These are phyloP conservation scores for Heritiera fomes DNA, from an alignment of 345 rosid genomes.

Conservation along the genomic window DNA sequence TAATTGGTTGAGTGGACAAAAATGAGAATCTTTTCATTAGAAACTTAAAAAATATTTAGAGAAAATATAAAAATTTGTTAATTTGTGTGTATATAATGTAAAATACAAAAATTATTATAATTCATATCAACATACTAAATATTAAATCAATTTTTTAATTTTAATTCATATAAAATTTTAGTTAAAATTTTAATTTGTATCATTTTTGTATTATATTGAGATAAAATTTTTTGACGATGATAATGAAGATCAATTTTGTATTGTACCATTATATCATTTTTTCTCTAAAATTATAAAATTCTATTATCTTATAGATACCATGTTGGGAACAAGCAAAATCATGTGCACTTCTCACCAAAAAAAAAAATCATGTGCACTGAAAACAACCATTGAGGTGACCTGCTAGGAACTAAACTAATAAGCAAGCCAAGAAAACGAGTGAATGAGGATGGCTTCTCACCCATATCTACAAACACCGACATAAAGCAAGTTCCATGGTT, in stretches of 20 bases:
- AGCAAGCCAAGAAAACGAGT: neutral
- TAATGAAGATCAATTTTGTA: too few relatives aligned
- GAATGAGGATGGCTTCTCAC: neutral
- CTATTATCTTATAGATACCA: neutral
- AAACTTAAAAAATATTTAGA: neutral
- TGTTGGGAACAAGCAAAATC: neutral
- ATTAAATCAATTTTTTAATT: too few relatives aligned
- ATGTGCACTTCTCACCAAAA: neutral
- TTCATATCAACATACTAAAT: too few relatives aligned
- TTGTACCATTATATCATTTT: too few relatives aligned
- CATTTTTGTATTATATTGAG: too few relatives aligned
- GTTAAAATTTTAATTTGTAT: too few relatives aligned
- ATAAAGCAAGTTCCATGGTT: neutral
- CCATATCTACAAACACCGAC: neutral
- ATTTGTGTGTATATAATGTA: too few relatives aligned
- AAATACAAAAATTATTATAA: too few relatives aligned
- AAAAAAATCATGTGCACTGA: neutral
- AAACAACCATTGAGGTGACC: neutral
- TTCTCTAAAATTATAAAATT: too few relatives aligned
- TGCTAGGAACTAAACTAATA: neutral
- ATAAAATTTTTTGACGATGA: too few relatives aligned
- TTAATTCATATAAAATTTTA: too few relatives aligned
- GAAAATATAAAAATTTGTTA: too few relatives aligned
- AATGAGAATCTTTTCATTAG: neutral
- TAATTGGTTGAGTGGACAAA: slow-evolving; percentile 10